Evolutionary conservation across 495 filamentous ascomycete species (phyloP).

Genomic region (Aspergillus baeticus): DNA sequence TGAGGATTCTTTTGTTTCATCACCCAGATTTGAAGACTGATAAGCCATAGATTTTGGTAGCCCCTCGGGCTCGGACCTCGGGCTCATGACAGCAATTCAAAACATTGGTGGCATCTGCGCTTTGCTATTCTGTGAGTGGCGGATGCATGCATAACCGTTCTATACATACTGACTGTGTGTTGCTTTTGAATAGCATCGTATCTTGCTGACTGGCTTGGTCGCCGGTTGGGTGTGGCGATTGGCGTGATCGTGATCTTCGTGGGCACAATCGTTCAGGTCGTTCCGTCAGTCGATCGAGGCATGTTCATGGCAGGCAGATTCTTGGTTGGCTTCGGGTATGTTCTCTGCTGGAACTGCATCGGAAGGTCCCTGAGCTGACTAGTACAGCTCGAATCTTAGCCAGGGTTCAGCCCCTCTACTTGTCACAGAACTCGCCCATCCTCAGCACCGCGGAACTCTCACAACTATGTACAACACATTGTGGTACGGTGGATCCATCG

Average conservation of each 20-base stretch:
- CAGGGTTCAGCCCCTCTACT: neutral
- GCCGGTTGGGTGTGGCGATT: neutral
- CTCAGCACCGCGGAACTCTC: conserved; percentile 3
- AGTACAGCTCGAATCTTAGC: neutral
- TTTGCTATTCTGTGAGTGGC: conserved; percentile 3
- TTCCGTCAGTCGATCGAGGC: neutral
- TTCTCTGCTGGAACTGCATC: neutral
- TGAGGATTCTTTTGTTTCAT: neutral
- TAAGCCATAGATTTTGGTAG: neutral
- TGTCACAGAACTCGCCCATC: conserved; percentile 3
- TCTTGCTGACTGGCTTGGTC: conserved; percentile 1
- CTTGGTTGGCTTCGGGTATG: conserved; percentile 5
- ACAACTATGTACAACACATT: conserved; percentile 5
- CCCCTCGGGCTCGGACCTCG: neutral
- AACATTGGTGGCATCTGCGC: conserved; percentile 2
- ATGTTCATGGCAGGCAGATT: conserved; percentile 7
- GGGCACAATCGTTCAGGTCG: neutral
- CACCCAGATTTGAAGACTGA: neutral
- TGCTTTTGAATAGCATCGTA: neutral
- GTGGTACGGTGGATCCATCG: conserved; percentile 4
- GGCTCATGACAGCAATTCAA: conserved; percentile 4
- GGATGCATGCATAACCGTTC: too few relatives aligned
- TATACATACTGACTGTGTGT: neutral
- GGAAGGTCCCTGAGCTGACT: neutral
- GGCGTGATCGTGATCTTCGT: neutral